These are phyloP conservation scores for Trichoderma gamsii DNA, from an alignment of 495 filamentous ascomycete genomes.

Conservation along the genomic window DNA sequence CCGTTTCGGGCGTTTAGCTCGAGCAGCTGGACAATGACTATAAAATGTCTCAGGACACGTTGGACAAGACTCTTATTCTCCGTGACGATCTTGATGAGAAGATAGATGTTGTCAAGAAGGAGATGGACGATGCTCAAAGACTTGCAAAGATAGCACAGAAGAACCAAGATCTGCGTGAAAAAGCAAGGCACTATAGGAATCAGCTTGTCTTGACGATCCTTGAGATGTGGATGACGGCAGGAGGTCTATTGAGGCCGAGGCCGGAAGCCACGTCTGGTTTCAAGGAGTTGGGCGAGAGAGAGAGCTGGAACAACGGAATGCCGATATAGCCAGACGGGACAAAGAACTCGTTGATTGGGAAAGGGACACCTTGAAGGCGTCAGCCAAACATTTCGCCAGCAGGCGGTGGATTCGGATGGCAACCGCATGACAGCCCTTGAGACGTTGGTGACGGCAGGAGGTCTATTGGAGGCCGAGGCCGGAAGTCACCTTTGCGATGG, in stretches of 20 bases:
- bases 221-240: too few species aligned
- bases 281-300: conserved; percentile 50
- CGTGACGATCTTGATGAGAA: conserved; percentile 58
- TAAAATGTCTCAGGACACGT: conserved; percentile 54
- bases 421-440: too few species aligned
- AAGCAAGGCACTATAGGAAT: conserved; percentile 43
- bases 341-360: conserved; percentile 26
- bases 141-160: conserved; percentile 51
- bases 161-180: conserved; percentile 49
- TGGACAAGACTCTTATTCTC: conserved; percentile 42
- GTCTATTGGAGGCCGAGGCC: too few species aligned
- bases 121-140: conserved; percentile 36
- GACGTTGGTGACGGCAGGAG: too few species aligned
- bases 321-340: conserved; percentile 29
- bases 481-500: too few species aligned
- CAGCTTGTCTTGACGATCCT: too few species aligned
- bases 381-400: too few species aligned
- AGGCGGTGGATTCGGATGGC: too few species aligned
- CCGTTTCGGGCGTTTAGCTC: conserved; percentile 89
- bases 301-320: conserved; percentile 26
- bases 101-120: conserved; percentile 32
- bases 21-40: conserved; percentile 92
- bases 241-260: too few species aligned
- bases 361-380: conserved; percentile 24
- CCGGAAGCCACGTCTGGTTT: conserved; percentile 49